Percentiles rank a stretch among this genome's conserved stretches.
Conservation (phyloP, 495 filamentous ascomycete species). For the Diplogelasinospora grovesii region DNA sequence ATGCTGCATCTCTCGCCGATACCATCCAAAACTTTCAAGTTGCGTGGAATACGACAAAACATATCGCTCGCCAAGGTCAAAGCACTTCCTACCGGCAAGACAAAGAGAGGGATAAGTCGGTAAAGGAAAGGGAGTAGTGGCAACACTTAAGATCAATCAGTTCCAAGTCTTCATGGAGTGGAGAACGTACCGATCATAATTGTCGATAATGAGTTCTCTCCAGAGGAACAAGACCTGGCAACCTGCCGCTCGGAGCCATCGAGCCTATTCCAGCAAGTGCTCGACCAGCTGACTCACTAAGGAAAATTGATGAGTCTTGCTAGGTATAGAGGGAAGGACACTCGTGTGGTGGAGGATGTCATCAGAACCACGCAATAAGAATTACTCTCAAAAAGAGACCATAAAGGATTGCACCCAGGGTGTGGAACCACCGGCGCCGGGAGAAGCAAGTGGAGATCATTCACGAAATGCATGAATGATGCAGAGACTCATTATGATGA, state of each 20-base stretch:
- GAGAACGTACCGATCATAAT: constrained; percentile 21
- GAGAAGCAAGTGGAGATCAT: constrained; percentile 21
- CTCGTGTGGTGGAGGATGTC: constrained; percentile 29
- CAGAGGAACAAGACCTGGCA: constrained; percentile 11
- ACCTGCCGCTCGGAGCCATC: constrained; percentile 7
- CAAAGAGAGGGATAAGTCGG: constrained; percentile 8
- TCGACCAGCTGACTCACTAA: constrained; percentile 22
- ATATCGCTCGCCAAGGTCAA: constrained; percentile 11
- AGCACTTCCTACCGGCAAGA: background rate
- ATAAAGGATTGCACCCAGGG: constrained; percentile 29
- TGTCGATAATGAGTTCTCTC: constrained; percentile 23
- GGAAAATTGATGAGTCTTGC: constrained; percentile 36
- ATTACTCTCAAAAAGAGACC: constrained; percentile 15
- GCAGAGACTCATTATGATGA: constrained; percentile 9
- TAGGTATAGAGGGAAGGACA: constrained; percentile 47
- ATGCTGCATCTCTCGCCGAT: constrained; percentile 20
- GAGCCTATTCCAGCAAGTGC: constrained; percentile 18
- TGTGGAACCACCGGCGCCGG: constrained; percentile 25
- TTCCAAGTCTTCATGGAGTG: constrained; percentile 27
- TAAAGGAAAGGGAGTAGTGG: constrained; percentile 26
- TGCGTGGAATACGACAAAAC: constrained; percentile 7
- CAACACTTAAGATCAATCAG: constrained; percentile 21
- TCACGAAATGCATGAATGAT: constrained; percentile 17
- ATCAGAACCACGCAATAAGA: constrained; percentile 29
- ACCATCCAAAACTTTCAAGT: constrained; percentile 15